phyloP scores from a whole-genome alignment of 2,329 filamentous ascomycete genomes.

The Alternaria arborescens region DNA sequence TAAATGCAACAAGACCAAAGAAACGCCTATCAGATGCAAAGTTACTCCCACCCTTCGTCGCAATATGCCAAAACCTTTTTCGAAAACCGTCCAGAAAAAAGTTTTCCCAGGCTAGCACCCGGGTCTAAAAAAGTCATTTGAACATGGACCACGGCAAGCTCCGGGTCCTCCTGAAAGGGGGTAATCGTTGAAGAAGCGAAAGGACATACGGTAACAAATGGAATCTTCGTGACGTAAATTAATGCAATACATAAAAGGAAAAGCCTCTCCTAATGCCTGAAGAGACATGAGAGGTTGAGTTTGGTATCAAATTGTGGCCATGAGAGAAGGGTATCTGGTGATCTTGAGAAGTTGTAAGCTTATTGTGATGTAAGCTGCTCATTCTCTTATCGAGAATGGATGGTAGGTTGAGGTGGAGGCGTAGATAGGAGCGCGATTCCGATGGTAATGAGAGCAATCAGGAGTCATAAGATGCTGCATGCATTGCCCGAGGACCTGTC shows the following conservation, averaged over 20 bases:
- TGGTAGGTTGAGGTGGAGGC: constrained; percentile 7
- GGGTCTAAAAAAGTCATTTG: constrained; percentile 35
- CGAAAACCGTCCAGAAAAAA: neutral
- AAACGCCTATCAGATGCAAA: constrained; percentile 1
- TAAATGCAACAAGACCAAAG: neutral
- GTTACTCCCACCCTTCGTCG: neutral
- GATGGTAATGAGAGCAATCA: constrained; percentile 33
- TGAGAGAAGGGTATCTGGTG: constrained; percentile 4
- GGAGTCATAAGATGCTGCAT: constrained; percentile 49
- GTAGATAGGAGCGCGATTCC: constrained; percentile 27
- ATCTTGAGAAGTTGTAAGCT: constrained; percentile 3
- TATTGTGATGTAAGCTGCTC: constrained; percentile 1
- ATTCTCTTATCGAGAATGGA: neutral
- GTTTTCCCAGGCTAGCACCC: constrained; percentile 38
- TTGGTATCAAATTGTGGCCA: constrained; percentile 4
- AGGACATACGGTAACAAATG: constrained; percentile 12
- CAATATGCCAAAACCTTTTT: neutral
- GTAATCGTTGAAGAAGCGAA: constrained; percentile 43
- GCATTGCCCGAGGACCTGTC: constrained; percentile 42
- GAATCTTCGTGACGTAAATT: constrained; percentile 5
- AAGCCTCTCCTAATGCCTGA: neutral
- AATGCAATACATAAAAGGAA: constrained; percentile 5
- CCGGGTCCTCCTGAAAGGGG: constrained; percentile 44
- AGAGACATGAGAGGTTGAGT: neutral
- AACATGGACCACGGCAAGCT: constrained; percentile 43